Evolutionary conservation across 768 basidiomycete species (phyloP), one percentile per base, ranked within the genome.

Genomic region (Kwoniella sp.): DNA sequence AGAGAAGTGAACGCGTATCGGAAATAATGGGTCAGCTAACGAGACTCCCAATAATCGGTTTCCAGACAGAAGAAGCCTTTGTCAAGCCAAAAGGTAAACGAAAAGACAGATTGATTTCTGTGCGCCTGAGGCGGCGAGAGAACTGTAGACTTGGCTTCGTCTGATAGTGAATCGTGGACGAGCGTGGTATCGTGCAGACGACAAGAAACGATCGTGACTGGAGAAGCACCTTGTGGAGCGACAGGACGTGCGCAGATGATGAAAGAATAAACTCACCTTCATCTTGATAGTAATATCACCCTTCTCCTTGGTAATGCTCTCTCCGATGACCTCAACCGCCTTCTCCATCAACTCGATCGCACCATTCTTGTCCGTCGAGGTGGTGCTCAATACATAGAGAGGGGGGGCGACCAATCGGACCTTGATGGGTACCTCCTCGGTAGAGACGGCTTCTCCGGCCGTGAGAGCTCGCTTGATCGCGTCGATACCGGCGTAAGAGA

Each of bases 381-480:
- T 98, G 29, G 92, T 94, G 71, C 90, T 92, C 58, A 99, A 84
- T 26, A 99, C 95, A 73, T 98, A 99, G 41, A 99, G 80, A 28
- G 95, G 95, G 8, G 96, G 96, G 0, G 95, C 95, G 48, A 98
- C 94, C 25, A 99, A 85, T 79, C 93, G 92, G 25, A 96, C 93
- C 82, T 95, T 96, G 83, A 99, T 96, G 0, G 94, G 95, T 0
- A 99, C 92, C 0, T 89, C 86, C 63, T 93, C 91, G 20, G 85
- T 93, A 81, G 91, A 91, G 68, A 90, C 70, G 22, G 82, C 87
- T 79, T 97, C 96, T 30, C 95, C 95, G 2, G 90, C 91, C 48
- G 86, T 86, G 37, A 98, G 85, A 0, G 96, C 94, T 58, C 88
- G 88, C 82, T 92, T 92, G 82, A 99, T 97, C 4, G 95, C 93